phyloP scores from a whole-genome alignment of 2,329 filamentous ascomycete genomes.

The Trichoderma lentiforme region DNA sequence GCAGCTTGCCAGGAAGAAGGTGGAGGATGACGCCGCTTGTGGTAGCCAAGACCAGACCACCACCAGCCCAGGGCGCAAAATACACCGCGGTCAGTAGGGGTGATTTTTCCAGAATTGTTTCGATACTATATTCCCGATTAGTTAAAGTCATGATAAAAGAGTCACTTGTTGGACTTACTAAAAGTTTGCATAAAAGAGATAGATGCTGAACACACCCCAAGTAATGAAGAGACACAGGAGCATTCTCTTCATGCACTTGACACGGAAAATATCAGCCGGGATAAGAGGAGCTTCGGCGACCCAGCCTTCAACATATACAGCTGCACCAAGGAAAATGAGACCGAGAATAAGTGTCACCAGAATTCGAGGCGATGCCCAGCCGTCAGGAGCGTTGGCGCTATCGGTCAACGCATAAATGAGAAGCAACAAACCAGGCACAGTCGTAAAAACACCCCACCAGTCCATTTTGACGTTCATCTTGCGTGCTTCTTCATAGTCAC shows the following conservation, averaged over 20 bases:
- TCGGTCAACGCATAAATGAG: slow-evolving; percentile 68
- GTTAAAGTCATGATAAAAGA: background rate
- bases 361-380: slow-evolving; percentile 66
- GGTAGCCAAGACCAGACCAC: slow-evolving; percentile 55
- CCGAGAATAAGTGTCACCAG: slow-evolving; percentile 57
- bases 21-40: slow-evolving; percentile 56
- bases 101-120: slow-evolving; percentile 47
- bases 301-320: slow-evolving; percentile 64
- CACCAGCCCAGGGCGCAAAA: slow-evolving; percentile 56
- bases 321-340: slow-evolving; percentile 47
- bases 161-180: slow-evolving; percentile 44
- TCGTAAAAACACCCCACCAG: slow-evolving; percentile 54
- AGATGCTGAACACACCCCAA: slow-evolving; percentile 57
- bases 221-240: slow-evolving; percentile 49
- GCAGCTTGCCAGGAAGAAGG: slow-evolving; percentile 48
- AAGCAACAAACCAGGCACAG: slow-evolving; percentile 58
- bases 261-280: slow-evolving; percentile 59
- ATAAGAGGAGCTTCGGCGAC: slow-evolving; percentile 59
- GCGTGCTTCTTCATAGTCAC: slow-evolving; percentile 33
- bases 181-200: slow-evolving; percentile 61
- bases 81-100: slow-evolving; percentile 57
- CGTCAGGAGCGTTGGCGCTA: slow-evolving; percentile 55
- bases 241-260: slow-evolving; percentile 59
- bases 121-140: slow-evolving; percentile 40
- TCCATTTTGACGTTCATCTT: slow-evolving; percentile 50